Evolutionary conservation across 2,329 filamentous ascomycete genomes (phyloP).

Genomic region (Aspergillus costaricaensis): DNA sequence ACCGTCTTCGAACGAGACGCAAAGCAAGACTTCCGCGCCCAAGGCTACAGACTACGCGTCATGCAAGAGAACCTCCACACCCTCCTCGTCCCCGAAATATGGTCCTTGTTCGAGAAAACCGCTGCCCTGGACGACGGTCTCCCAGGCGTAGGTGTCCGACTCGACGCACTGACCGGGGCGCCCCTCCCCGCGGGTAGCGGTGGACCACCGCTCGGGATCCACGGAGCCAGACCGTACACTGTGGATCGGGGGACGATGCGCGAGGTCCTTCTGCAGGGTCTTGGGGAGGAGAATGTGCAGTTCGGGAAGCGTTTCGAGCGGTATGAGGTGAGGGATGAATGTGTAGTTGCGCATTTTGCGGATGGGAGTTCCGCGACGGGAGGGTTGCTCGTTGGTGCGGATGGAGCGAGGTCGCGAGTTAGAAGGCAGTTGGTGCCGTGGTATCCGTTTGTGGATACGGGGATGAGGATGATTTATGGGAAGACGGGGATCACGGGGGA

Average conservation of each 20-base stretch:
- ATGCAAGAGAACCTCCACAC: not conserved
- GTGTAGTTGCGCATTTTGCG: slow-evolving; percentile 33
- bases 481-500: slow-evolving; percentile 18
- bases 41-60: slow-evolving; percentile 42
- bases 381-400: slow-evolving; percentile 42
- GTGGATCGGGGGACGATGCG: slow-evolving; percentile 5
- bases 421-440: slow-evolving; percentile 41
- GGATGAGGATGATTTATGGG: slow-evolving; percentile 39
- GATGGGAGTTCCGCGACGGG: slow-evolving; percentile 38
- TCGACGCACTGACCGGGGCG: not conserved
- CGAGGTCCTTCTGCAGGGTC: slow-evolving; percentile 2
- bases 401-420: slow-evolving; percentile 41
- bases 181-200: not conserved
- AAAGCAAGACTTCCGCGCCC: slow-evolving; percentile 31
- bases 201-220: not conserved
- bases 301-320: slow-evolving; percentile 6
- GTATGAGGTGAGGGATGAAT: slow-evolving; percentile 2
- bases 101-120: slow-evolving; percentile 23
- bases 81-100: slow-evolving; percentile 11
- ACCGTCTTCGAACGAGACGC: slow-evolving; percentile 40
- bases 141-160: not conserved
- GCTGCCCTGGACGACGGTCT: slow-evolving; percentile 15
- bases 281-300: not conserved
- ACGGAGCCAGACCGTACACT: not conserved
- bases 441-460: slow-evolving; percentile 40